Base-by-base conservation (phyloP, 1,139 yeast species). In the Suhomyces bolitotheri region DNA sequence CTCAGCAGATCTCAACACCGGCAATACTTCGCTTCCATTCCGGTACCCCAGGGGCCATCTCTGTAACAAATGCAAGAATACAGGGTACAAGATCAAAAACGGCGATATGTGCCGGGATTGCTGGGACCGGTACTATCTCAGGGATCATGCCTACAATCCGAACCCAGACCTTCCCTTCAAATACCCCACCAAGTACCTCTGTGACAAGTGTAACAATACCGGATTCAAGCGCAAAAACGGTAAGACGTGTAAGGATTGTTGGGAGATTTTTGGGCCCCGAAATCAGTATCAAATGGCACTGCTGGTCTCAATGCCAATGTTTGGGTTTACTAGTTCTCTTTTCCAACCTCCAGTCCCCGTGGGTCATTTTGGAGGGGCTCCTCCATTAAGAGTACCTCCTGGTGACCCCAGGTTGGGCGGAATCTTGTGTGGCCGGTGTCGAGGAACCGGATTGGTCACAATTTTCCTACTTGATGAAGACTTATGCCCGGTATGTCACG, bases 321-420 rank as follows among this genome's bases (percentile, higher is more conserved):
- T 25, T n/a, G 25, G 29, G n/a, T 31, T 35, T 20, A 26, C 22
- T 8, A 30, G 31, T 29, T 19, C 32, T 5, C 16, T 26, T 8
- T 21, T 29, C 23, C 21, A 29, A n/a, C 24, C 28, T 7, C 17
- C 28, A 11, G 16, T 24, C 4, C 29, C 33, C 2, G 15, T 21
- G 22, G 11, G 11, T 24, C 27, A 22, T 23, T 4, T 11, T 17
- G 39, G 39, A 5, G 34, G 34, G 8, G 31, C 38, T 9, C 26
- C 37, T 11, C 30, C 80, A 0, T 33, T 75, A 8, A 62, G 77
- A 21, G 84, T 85, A 1, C 59, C 53, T 8, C 95, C 96, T 0
- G 96, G 96, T 1, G 95, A 88, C 47, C 95, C 95, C 0, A 58
- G 90, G 16, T 63, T 87, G 9, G 96, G 96, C 1, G 96, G 96